Evolutionary conservation across 2,329 filamentous ascomycete species (phyloP).

Genomic region (Rugonectria rugulosa): DNA sequence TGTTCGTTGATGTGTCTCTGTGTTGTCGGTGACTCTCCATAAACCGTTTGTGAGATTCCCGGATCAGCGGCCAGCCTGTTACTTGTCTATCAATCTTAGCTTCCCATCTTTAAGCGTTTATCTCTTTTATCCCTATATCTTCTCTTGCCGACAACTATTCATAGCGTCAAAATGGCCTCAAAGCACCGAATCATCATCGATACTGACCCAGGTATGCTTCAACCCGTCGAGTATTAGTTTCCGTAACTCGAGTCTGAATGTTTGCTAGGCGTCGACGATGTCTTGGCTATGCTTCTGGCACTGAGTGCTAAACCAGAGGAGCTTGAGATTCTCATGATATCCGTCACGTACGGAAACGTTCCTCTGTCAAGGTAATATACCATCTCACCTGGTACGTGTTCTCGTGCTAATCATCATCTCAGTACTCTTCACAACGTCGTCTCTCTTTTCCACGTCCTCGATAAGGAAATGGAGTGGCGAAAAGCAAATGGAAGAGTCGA

Average conservation of each 20-base stretch:
- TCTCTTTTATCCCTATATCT: neutral
- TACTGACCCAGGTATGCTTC: slow-evolving; percentile 78
- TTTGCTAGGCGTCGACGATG: slow-evolving; percentile 79
- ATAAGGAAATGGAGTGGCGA: slow-evolving; percentile 88
- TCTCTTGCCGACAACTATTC: neutral
- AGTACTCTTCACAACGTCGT: slow-evolving; percentile 90
- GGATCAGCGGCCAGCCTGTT: too few relatives aligned
- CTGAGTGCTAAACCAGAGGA: slow-evolving; percentile 84
- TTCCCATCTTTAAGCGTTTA: neutral
- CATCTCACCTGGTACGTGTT: neutral
- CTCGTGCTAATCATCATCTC: neutral
- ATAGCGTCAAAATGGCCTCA: slow-evolving; percentile 61
- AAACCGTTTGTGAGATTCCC: neutral
- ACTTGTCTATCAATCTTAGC: neutral
- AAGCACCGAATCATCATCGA: slow-evolving; percentile 90
- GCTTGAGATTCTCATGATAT: slow-evolving; percentile 84
- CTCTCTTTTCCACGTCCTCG: slow-evolving; percentile 88
- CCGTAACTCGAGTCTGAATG: slow-evolving; percentile 1
- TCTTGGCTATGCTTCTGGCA: slow-evolving; percentile 86
- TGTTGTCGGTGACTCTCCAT: neutral
- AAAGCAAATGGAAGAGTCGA: slow-evolving; percentile 69
- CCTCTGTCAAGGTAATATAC: slow-evolving; percentile 74
- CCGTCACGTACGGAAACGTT: slow-evolving; percentile 93
- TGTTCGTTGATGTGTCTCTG: too few relatives aligned
- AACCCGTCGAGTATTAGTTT: too few relatives aligned